These are phyloP conservation scores for Penicillium bialowiezense DNA, from an alignment of 495 filamentous ascomycete species.

Conservation along the genomic window DNA sequence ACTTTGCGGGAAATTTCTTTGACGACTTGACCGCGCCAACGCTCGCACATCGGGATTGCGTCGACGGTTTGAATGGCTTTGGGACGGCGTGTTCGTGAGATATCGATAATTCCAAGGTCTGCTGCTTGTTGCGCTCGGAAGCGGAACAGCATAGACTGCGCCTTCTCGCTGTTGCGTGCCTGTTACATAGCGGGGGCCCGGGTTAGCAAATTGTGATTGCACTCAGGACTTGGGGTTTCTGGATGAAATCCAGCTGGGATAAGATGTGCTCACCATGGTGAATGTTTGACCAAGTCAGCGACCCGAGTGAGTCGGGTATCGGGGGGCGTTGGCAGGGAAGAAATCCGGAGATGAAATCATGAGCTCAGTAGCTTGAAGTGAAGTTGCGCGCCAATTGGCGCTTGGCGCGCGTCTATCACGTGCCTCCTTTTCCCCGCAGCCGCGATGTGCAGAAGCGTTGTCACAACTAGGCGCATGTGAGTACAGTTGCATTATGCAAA, in stretches of 20 bases:
- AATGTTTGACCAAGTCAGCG: slow-evolving; percentile 17
- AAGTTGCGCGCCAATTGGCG: slow-evolving; percentile 25
- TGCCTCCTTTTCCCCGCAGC: too few species aligned
- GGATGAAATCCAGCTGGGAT: not conserved
- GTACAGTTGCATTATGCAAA: too few species aligned
- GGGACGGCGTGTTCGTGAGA: slow-evolving; percentile 83
- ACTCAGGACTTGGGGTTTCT: not conserved
- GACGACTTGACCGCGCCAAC: slow-evolving; percentile 96
- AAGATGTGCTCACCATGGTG: slow-evolving; percentile 32
- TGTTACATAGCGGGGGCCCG: slow-evolving; percentile 28
- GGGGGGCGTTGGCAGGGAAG: slow-evolving; percentile 19
- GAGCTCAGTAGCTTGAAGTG: slow-evolving; percentile 27
- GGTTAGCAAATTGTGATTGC: slow-evolving; percentile 21
- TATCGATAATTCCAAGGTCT: slow-evolving; percentile 92
- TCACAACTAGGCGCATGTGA: too few species aligned
- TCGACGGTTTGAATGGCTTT: slow-evolving; percentile 83
- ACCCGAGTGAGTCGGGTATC: slow-evolving; percentile 11
- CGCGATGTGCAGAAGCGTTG: too few species aligned
- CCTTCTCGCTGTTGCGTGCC: slow-evolving; percentile 92
- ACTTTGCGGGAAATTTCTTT: slow-evolving; percentile 98
- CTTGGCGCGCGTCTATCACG: slow-evolving; percentile 24
- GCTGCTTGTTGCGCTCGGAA: slow-evolving; percentile 98
- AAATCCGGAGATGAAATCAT: slow-evolving; percentile 21
- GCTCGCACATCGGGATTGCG: slow-evolving; percentile 84
- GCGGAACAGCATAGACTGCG: slow-evolving; percentile 99